These are phyloP conservation scores for Penicillium occitanis DNA, from an alignment of 2,329 filamentous ascomycete genomes.

Conservation along the genomic window DNA sequence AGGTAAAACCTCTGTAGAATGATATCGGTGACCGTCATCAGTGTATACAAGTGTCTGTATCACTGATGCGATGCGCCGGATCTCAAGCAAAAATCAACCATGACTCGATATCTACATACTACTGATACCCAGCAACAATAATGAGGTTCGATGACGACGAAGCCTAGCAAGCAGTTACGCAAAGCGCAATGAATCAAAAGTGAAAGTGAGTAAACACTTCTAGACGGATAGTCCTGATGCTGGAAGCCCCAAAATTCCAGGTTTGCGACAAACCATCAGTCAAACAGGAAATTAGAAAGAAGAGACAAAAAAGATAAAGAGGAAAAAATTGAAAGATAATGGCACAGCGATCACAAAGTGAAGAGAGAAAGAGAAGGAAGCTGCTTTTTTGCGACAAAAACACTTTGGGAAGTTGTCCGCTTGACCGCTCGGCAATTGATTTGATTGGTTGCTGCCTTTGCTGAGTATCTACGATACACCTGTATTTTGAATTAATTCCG, in stretches of 20 bases:
- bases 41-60: not conserved
- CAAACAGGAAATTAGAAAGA: not conserved
- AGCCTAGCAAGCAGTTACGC: constrained; percentile 5
- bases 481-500: not conserved
- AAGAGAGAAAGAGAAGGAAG: not conserved
- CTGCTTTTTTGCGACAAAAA: constrained; percentile 15
- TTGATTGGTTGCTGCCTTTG: constrained; percentile 3
- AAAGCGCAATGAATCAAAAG: not conserved
- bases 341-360: not conserved
- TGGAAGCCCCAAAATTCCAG: not conserved
- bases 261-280: not conserved
- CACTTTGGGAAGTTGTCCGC: constrained; percentile 10
- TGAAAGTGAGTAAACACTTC: constrained; percentile 2
- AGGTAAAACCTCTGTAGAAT: not conserved
- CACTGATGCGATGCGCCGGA: not conserved
- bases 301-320: not conserved
- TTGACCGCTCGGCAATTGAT: constrained; percentile 19
- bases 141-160: not conserved
- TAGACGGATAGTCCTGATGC: not conserved
- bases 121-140: not conserved
- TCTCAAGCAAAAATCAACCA: not conserved
- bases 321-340: not conserved
- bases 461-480: not conserved
- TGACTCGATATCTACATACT: not conserved
- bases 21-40: not conserved